Conservation (phyloP, 495 filamentous ascomycete species). For the Symbiotaphrina buchneri region DNA sequence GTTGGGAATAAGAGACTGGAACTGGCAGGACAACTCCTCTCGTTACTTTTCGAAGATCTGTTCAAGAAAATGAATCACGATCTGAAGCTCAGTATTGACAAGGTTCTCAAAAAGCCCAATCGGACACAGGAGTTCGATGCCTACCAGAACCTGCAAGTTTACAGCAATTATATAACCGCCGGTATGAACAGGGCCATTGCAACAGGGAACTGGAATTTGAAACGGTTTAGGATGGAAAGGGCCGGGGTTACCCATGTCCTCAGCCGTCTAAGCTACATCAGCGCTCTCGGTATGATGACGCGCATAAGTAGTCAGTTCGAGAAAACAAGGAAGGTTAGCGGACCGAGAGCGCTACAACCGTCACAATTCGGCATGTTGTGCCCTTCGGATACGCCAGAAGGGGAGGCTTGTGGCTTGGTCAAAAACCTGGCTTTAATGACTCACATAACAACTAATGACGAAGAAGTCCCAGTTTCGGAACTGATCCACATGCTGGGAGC, state of each 20-base stretch:
- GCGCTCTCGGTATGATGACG: constrained; percentile 99
- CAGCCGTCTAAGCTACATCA: constrained; percentile 87
- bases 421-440: constrained; percentile 99
- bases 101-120: constrained; percentile 75
- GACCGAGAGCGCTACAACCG: constrained; percentile 83
- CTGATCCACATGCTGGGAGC: constrained; percentile 59
- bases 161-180: constrained; percentile 60
- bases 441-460: constrained; percentile 89
- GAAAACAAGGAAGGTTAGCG: constrained; percentile 88
- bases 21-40: constrained; percentile 65
- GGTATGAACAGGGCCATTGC: constrained; percentile 89
- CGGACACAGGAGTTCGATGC: constrained; percentile 75
- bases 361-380: constrained; percentile 98
- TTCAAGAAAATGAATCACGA: constrained; percentile 85
- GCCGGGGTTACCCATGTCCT: constrained; percentile 94
- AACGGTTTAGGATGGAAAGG: constrained; percentile 95
- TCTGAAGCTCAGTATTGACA: constrained; percentile 79
- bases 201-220: constrained; percentile 92
- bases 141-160: constrained; percentile 45
- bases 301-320: constrained; percentile 96
- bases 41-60: constrained; percentile 89
- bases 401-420: constrained; percentile 90
- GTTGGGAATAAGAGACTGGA: constrained; percentile 95
- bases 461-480: constrained; percentile 67
- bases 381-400: constrained; percentile 91